A percentile compares a stretch with the other conserved stretches of the same genome.
Conservation (phyloP, 2,329 filamentous ascomycete species). For the Sporothrix curviconia region DNA sequence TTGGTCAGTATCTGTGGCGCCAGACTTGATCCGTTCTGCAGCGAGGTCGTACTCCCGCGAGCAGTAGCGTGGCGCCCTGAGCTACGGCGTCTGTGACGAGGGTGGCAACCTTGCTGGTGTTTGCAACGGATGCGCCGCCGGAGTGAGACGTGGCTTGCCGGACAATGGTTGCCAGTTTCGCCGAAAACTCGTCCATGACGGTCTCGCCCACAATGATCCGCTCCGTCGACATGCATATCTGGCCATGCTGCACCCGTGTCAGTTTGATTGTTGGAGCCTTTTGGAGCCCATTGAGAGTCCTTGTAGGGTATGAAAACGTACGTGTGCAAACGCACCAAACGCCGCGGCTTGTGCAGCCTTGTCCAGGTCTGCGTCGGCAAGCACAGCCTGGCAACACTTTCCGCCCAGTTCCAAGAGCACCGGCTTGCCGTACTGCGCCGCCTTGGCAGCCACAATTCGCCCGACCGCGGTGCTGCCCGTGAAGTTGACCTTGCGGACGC, state of each 20-base stretch:
- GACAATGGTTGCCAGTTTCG: not conserved
- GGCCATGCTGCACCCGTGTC: not conserved
- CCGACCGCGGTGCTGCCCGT: not conserved
- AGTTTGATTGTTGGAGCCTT: too few relatives aligned
- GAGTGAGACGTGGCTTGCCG: not conserved
- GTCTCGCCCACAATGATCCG: not conserved
- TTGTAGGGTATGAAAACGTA: not conserved
- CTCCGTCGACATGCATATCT: not conserved
- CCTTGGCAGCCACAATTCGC: not conserved
- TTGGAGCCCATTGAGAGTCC: too few relatives aligned
- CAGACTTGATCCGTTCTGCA: not conserved
- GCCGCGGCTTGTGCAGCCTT: not conserved
- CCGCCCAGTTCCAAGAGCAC: not conserved
- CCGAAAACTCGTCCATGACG: not conserved
- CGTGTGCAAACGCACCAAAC: not conserved
- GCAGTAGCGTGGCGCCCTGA: not conserved
- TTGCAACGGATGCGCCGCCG: not conserved
- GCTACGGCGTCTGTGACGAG: not conserved
- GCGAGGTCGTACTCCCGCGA: not conserved
- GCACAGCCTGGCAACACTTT: not conserved
- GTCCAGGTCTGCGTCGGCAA: not conserved
- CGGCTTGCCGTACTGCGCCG: not conserved
- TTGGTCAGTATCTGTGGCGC: not conserved
- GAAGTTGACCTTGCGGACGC: not conserved
- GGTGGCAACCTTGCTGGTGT: not conserved